These are phyloP conservation scores for Ramalina intermedia DNA, from an alignment of 495 filamentous ascomycete genomes.

Conservation along the genomic window DNA sequence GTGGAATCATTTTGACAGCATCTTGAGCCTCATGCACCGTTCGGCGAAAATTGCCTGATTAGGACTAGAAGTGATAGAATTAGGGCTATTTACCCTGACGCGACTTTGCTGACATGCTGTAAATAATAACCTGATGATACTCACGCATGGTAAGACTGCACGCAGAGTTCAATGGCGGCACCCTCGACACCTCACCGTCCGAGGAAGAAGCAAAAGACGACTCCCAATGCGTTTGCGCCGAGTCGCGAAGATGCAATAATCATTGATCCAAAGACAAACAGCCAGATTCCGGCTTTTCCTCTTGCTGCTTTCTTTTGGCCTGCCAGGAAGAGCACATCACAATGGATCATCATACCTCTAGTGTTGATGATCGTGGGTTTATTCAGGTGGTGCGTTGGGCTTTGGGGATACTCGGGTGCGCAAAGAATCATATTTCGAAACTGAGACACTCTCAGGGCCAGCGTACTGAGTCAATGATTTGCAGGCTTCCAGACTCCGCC, in stretches of 20 bases:
- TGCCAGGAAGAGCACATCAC: conserved; percentile 63
- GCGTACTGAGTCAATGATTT: background rate
- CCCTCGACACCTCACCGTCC: conserved; percentile 32
- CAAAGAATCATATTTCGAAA: conserved; percentile 3
- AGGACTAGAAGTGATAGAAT: too few species aligned
- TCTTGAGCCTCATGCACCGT: too few species aligned
- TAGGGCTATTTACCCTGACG: too few species aligned
- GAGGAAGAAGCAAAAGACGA: conserved; percentile 40
- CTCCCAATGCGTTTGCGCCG: conserved; percentile 24
- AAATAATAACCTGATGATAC: too few species aligned
- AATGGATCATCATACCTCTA: conserved; percentile 84
- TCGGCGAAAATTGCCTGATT: too few species aligned
- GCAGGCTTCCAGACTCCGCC: conserved; percentile 66
- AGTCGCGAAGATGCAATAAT: conserved; percentile 38
- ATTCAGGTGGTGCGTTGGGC: conserved; percentile 78
- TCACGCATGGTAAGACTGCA: too few species aligned
- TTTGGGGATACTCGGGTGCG: conserved; percentile 88
- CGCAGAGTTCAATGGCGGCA: background rate
- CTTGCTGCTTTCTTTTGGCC: conserved; percentile 88
- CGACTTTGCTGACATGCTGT: too few species aligned
- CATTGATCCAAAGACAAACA: conserved; percentile 26
- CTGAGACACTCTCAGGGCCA: background rate
- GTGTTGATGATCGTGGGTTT: conserved; percentile 83
- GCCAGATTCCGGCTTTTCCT: conserved; percentile 54
- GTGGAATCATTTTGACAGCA: too few species aligned